phyloP scores from a whole-genome alignment of 2,329 filamentous ascomycete species.

The Fusarium cyanostomum region DNA sequence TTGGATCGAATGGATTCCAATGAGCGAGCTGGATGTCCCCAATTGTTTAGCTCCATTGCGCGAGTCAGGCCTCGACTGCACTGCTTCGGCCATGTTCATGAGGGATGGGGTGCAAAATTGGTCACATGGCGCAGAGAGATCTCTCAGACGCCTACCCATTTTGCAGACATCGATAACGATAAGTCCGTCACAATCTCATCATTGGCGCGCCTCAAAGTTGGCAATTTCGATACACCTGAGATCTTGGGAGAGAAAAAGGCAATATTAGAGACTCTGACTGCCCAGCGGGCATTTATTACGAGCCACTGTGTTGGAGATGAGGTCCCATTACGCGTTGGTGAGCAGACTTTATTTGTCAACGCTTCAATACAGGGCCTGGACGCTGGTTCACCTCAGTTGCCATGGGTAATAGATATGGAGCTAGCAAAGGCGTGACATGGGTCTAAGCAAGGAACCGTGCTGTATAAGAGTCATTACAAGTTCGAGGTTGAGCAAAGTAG shows the following conservation, averaged over 20 bases:
- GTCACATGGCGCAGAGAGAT: conserved; percentile 55
- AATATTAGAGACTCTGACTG: background rate
- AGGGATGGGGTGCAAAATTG: conserved; percentile 52
- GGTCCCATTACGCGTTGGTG: background rate
- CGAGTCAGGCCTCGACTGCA: conserved; percentile 46
- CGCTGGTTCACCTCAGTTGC: background rate
- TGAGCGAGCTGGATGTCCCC: conserved; percentile 44
- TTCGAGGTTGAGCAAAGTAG: too few relatives aligned
- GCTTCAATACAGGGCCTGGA: conserved; percentile 17
- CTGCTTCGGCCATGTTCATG: conserved; percentile 51
- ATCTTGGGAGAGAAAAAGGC: background rate
- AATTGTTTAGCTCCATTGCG: conserved; percentile 45
- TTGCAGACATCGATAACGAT: conserved; percentile 59
- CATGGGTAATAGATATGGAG: conserved; percentile 28
- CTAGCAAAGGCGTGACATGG: background rate
- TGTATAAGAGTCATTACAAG: too few relatives aligned
- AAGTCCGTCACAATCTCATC: conserved; percentile 51
- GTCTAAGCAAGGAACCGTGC: too few relatives aligned
- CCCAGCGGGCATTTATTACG: conserved; percentile 10
- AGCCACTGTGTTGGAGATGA: conserved; percentile 10
- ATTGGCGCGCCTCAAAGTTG: conserved; percentile 29
- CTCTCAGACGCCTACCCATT: conserved; percentile 51
- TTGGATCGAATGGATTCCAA: conserved; percentile 49
- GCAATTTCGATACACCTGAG: background rate
- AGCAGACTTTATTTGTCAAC: conserved; percentile 33